phyloP scores from a whole-genome alignment of 2,329 filamentous ascomycete species.

The Didymella pomorum region DNA sequence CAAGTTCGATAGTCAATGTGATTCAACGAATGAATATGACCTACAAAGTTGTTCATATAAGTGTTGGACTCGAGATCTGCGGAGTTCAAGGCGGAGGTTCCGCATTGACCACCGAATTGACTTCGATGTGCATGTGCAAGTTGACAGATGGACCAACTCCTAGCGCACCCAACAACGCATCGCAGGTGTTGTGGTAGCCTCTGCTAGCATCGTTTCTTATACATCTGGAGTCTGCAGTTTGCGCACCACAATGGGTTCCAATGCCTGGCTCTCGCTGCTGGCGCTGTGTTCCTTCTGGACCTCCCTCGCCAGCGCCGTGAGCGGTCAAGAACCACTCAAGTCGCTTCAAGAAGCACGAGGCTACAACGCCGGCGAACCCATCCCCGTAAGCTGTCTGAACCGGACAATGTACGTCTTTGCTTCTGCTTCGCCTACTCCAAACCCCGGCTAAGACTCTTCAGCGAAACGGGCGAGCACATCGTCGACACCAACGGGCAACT shows the following conservation, averaged over 20 bases:
- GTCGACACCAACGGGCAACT: constrained; percentile 81
- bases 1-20: constrained; percentile 11
- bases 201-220: not conserved
- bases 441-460: constrained; percentile 54
- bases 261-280: constrained; percentile 33
- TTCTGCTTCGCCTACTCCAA: too few relatives aligned
- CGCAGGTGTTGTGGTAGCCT: constrained; percentile 6
- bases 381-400: constrained; percentile 62
- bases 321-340: constrained; percentile 53
- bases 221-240: not conserved
- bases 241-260: constrained; percentile 1
- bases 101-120: not conserved
- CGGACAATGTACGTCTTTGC: constrained; percentile 56
- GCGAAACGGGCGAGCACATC: constrained; percentile 89
- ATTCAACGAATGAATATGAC: constrained; percentile 2
- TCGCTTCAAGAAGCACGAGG: constrained; percentile 46
- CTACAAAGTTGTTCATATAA: not conserved
- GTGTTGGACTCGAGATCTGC: not conserved
- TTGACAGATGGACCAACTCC: constrained; percentile 14
- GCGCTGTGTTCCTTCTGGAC: constrained; percentile 43
- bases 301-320: constrained; percentile 50
- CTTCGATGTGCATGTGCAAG: constrained; percentile 5
- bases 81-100: constrained; percentile 9
- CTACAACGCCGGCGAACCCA: constrained; percentile 59
- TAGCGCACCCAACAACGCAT: constrained; percentile 10